A percentile compares a stretch with the other conserved stretches of the same genome.
Evolutionary conservation across 805 yeast genomes (phyloP).

Genomic region (Metahyphopichia silvanorum): DNA sequence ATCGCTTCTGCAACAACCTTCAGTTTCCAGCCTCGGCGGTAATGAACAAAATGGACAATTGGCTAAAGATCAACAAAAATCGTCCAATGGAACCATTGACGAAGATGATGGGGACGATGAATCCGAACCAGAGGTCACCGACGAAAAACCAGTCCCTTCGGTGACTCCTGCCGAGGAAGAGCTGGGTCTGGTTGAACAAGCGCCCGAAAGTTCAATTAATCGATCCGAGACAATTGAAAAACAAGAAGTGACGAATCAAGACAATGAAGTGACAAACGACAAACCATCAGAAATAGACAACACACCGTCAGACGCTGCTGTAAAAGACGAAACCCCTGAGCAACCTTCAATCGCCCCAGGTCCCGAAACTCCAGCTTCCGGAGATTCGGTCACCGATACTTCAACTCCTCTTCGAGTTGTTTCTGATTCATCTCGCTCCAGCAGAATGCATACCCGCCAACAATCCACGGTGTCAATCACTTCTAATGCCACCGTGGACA

Average conservation of each 20-base stretch:
- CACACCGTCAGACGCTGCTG: conserved; percentile 2
- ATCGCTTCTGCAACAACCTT: too few species aligned
- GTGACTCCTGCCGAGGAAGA: too few species aligned
- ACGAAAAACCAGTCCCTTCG: neutral
- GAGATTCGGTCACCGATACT: neutral
- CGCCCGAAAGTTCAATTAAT: too few species aligned
- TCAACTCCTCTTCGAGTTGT: conserved; percentile 2
- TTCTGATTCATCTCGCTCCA: conserved; percentile 5
- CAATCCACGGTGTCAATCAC: conserved; percentile 13
- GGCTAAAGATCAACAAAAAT: too few species aligned
- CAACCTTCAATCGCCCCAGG: neutral
- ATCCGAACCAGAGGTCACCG: neutral
- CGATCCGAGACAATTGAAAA: neutral
- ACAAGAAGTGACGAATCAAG: neutral
- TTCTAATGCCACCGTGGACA: conserved; percentile 18
- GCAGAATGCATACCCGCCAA: conserved; percentile 10
- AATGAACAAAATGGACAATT: too few species aligned
- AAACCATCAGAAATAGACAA: neutral
- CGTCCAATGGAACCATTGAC: conserved; percentile 2
- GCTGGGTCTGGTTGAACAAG: too few species aligned
- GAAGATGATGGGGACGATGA: neutral
- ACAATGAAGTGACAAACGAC: too few species aligned
- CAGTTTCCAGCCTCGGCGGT: too few species aligned
- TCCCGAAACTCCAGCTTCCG: neutral
- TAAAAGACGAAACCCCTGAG: neutral